Evolutionary conservation across 2,329 filamentous ascomycete genomes (phyloP), one percentile per base, ranked within the genome.

Genomic region (Arthrobotrys iridis): DNA sequence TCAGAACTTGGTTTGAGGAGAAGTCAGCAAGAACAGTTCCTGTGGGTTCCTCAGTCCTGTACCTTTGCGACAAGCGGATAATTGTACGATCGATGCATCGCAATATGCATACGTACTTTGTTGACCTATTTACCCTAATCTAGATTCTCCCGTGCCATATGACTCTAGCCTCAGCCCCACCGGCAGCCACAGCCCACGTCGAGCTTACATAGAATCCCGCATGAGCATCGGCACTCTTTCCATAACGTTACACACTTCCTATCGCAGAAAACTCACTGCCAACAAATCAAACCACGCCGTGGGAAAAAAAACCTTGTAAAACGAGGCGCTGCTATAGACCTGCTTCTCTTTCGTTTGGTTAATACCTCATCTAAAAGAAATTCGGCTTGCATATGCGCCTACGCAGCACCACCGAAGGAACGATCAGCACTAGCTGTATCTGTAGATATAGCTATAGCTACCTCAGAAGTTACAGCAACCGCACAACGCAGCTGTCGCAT

Each of bases 181-280:
- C 50, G 37, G 48, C 48, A 55, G 48, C 48, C 48, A 55, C 50
- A 55, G 50, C 30, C n/a, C 30, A 52, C 24, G 50, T 55, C 50
- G n/a, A n/a, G n/a, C n/a, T n/a, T n/a, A n/a, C n/a, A 24, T 24
- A 6, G 30, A 11, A 20, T n/a, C n/a, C n/a, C n/a, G n/a, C n/a
- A n/a, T n/a, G n/a, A n/a, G 45, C 22, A 18, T 30, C 28, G 28
- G 8, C 11, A 6, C 18, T 13, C 7, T 55, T 55, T 18, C 48
- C 30, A 68, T 68, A 68, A 60, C 52, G 64, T 68, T 68, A 68
- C 64, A 68, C 64, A 41, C 15, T 60, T 13, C 24, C 28, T 18
- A n/a, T 11, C 30, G 40, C 41, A 46, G 15, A 30, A 52, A 45
- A 41, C 26, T 8, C 15, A 10, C 48, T 20, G 26, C 58, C 63